Percentiles rank a stretch among this genome's conserved stretches.
Evolutionary conservation across 2,329 filamentous ascomycete genomes (phyloP).

Genomic region (Neocatenulostroma microsporum): DNA sequence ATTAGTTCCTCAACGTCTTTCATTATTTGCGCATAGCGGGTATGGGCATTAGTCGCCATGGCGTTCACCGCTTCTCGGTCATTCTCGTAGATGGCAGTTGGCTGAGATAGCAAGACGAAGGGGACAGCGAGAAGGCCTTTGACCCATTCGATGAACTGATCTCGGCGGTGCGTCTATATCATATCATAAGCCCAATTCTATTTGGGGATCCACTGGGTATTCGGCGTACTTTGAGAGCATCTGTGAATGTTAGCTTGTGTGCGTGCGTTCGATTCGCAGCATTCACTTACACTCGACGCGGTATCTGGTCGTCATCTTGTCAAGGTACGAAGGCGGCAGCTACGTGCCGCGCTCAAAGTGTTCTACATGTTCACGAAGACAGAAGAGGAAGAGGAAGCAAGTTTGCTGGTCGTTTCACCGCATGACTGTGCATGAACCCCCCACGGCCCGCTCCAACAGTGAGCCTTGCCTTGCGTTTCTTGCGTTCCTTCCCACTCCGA

Average conservation of each 20-base stretch:
- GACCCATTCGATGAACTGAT: slow-evolving; percentile 79
- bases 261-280: neutral
- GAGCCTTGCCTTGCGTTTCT: too few relatives aligned
- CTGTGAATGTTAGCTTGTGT: slow-evolving; percentile 30
- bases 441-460: too few relatives aligned
- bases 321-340: too few relatives aligned
- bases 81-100: slow-evolving; percentile 73
- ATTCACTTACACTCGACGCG: slow-evolving; percentile 30
- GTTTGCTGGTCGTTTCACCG: too few relatives aligned
- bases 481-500: too few relatives aligned
- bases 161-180: slow-evolving; percentile 77
- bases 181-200: too few relatives aligned
- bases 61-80: slow-evolving; percentile 51
- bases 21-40: slow-evolving; percentile 92
- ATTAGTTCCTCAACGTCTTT: slow-evolving; percentile 86
- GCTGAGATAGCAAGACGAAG: slow-evolving; percentile 93
- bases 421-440: too few relatives aligned
- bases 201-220: neutral
- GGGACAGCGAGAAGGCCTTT: slow-evolving; percentile 83
- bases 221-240: slow-evolving; percentile 47
- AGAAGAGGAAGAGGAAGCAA: too few relatives aligned
- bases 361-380: too few relatives aligned
- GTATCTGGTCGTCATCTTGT: slow-evolving; percentile 32
- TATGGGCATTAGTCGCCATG: slow-evolving; percentile 72
- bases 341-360: too few relatives aligned